Evolutionary conservation across 2,329 filamentous ascomycete genomes (phyloP), one percentile per base, ranked within the genome.

Genomic region (Arthrocladium fulminans): DNA sequence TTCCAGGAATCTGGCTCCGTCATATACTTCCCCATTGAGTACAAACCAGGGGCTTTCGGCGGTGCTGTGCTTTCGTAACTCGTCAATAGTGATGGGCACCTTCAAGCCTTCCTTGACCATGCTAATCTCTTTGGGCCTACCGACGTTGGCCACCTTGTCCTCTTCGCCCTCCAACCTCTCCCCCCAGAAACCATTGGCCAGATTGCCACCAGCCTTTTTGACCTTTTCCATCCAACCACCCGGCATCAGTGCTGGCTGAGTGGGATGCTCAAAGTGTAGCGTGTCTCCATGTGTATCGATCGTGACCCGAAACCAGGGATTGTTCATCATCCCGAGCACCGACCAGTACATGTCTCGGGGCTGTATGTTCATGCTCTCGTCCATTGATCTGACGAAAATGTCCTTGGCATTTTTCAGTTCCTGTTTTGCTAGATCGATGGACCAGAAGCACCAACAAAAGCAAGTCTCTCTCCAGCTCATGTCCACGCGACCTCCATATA

Each of bases 311-410:
- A 84, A 96, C 89, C 89, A 96, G 0, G 87, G 86, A 59, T 95
- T 95, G 67, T 95, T 95, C 89, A 96, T 95, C 89, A 96, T 96
- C 0, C 89, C 88, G 32, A 95, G 70, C 2, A 94, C 88, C 51
- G 81, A 88, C 89, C 89, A 96, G 68, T 95, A 95, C 86, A 95
- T 92, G 60, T 96, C 89, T 52, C 86, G 76, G 3, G 89, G 89
- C 63, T 94, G 88, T 0, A 86, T 72, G 65, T 85, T 86, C 79
- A 95, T 83, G 47, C 83, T 78, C 55, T 95, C 89, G 57, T 96
- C 89, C 88, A 95, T 94, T 3, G 83, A 84, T 38, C 89, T 76
- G 3, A 94, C 81, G 60, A 94, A 75, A 30, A 96, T 79, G 59
- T 88, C 87, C 37, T 80, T 76, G 1, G 85, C 77, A 2, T 67